Base-by-base conservation (phyloP, 2,329 filamentous ascomycete species). In the Malbranchea zuffiana region DNA sequence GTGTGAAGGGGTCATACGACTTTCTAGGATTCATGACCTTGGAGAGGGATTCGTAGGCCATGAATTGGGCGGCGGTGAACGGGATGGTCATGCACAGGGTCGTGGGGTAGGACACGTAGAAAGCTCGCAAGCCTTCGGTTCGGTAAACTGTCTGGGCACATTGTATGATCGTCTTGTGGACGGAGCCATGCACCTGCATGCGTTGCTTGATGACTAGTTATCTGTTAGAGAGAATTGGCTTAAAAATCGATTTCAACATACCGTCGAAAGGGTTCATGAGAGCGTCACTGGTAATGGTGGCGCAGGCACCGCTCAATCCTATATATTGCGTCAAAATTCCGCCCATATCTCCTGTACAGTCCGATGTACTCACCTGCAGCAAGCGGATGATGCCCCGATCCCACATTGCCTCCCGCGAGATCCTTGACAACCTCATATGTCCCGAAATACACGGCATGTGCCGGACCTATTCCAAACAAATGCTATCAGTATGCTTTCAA, bases 221-320 rank as follows among this genome's bases (percentile, higher is more conserved):
- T 41, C 13, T 6, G 15, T 32, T 12, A 38, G n/a, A n/a, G n/a
- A n/a, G n/a, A n/a, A 5, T 5, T n/a, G 7, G 12, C 8, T 17
- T 4, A 17, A 15, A 12, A 13, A 12, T 32, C 30, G 29, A 16
- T 36, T 18, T 40, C 19, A 21, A 56, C 75, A 53, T 72, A 94
- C 86, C 86, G 66, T 98, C 90, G 59, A 98, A 98, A 15, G 90
- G 90, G 57, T 96, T 98, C 90, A 98, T 98, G 48, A 98, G 76
- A 37, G 90, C 90, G 68, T 98, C 90, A 59, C 87, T 95, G 23
- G 88, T 84, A 58, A 96, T 95, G 5, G 90, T 96, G 47, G 90
- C 90, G 51, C 83, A 83, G 43, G 90, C 88, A 62, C 90, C 90
- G 56, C 86, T 94, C 45, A 85, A 80, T 44, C 85, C 90, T 94